Evolutionary conservation across 1,284 basidiomycete species (phyloP).

Genomic region (Hortiboletus rubellus): DNA sequence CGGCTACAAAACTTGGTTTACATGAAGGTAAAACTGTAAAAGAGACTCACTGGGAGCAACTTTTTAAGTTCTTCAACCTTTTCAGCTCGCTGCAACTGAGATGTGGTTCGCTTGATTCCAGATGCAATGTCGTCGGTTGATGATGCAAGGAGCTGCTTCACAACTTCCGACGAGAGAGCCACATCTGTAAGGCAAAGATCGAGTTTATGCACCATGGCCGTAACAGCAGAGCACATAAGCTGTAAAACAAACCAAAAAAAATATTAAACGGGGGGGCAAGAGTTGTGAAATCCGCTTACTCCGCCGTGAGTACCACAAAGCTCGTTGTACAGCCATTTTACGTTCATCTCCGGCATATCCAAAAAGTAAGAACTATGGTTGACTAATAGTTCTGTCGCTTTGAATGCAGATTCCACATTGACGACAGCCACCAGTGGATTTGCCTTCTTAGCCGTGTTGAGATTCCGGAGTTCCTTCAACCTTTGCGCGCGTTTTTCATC

Average conservation of each 20-base stretch:
- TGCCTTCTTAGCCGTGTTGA: not conserved
- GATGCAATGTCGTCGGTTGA: too few species aligned
- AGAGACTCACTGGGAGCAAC: not conserved
- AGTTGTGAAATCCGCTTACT: not conserved
- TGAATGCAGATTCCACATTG: constrained; percentile 1
- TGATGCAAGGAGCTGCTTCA: not conserved
- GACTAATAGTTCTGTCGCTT: not conserved
- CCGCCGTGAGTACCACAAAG: constrained; percentile 10
- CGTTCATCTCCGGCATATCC: constrained; percentile 14
- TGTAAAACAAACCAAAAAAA: not conserved
- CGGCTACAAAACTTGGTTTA: not conserved
- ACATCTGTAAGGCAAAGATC: not conserved
- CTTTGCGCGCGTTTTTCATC: not conserved
- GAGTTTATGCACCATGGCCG: not conserved
- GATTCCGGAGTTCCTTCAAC: not conserved
- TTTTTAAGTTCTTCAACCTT: not conserved
- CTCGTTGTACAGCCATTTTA: not conserved
- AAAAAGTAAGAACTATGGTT: constrained; percentile 5
- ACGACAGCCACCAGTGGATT: not conserved
- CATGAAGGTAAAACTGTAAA: too few species aligned
- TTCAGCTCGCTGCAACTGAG: not conserved
- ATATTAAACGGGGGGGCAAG: not conserved
- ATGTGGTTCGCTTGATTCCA: too few species aligned
- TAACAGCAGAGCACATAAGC: constrained; percentile 6
- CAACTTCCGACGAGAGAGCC: not conserved